Conservation (phyloP, 2,329 filamentous ascomycete species). For the Intubia oerlemansii region DNA sequence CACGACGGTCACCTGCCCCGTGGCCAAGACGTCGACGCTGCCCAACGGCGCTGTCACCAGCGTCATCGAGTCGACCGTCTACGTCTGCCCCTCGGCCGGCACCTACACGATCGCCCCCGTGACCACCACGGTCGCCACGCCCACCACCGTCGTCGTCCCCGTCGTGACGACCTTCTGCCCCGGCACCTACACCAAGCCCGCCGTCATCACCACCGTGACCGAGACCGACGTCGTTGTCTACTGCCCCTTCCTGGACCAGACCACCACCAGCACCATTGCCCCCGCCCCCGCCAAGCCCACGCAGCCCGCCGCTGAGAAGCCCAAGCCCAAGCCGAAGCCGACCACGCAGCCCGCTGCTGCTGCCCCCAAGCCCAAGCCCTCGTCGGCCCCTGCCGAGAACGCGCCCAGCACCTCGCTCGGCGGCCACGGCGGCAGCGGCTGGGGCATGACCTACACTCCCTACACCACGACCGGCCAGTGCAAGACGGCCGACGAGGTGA, state of each 20-base stretch:
- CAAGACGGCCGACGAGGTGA: slow-evolving; percentile 39
- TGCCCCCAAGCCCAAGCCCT: slow-evolving; percentile 9
- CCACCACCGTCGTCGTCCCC: slow-evolving; percentile 40
- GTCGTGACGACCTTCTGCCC: slow-evolving; percentile 41
- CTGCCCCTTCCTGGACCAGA: slow-evolving; percentile 41
- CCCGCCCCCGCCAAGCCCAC: slow-evolving; percentile 10
- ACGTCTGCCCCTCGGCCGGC: slow-evolving; percentile 22
- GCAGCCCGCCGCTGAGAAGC: neutral
- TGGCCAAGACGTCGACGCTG: slow-evolving; percentile 39
- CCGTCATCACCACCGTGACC: slow-evolving; percentile 44
- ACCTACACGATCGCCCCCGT: slow-evolving; percentile 55
- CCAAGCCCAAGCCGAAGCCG: slow-evolving; percentile 9
- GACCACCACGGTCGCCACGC: slow-evolving; percentile 30
- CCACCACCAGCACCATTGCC: slow-evolving; percentile 12
- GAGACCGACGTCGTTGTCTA: slow-evolving; percentile 45
- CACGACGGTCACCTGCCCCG: slow-evolving; percentile 50
- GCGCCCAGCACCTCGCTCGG: slow-evolving; percentile 11
- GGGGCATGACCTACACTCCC: slow-evolving; percentile 64
- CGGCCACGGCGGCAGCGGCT: slow-evolving; percentile 29
- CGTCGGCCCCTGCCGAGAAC: slow-evolving; percentile 7
- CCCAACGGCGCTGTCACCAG: slow-evolving; percentile 36
- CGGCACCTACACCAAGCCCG: slow-evolving; percentile 52
- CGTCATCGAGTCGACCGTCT: slow-evolving; percentile 13
- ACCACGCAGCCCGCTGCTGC: slow-evolving; percentile 9
- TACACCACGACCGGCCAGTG: slow-evolving; percentile 40